Percentiles rank a stretch among this genome's conserved stretches.
These are phyloP conservation scores for Beta lomatogona DNA, from an alignment of 179 eudicot species.

Conservation along the genomic window DNA sequence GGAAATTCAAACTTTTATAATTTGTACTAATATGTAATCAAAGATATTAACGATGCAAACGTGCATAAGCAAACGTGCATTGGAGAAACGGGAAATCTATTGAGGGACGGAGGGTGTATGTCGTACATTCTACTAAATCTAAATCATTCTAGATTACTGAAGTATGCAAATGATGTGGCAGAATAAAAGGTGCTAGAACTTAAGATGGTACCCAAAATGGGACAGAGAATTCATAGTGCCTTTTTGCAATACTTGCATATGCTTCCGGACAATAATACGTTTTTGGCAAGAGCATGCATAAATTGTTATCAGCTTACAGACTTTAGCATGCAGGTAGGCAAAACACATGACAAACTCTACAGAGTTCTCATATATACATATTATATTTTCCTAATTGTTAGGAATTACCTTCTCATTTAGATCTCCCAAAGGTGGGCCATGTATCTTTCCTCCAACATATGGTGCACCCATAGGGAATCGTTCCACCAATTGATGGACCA, in stretches of 20 bases:
- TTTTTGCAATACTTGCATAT: neutral
- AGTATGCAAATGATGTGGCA: neutral
- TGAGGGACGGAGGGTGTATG: no score
- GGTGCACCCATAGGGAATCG: slow-evolving; percentile 99
- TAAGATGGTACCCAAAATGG: neutral
- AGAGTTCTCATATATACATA: neutral
- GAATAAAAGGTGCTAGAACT: neutral
- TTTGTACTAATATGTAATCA: no score
- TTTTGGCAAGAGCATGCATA: neutral
- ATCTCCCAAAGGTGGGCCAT: slow-evolving; percentile 96
- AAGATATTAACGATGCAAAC: no score
- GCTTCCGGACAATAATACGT: neutral
- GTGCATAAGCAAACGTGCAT: no score
- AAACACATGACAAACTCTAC: neutral
- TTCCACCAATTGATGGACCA: slow-evolving; percentile 96
- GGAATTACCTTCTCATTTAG: slow-evolving; percentile 80
- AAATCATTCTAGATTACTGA: neutral
- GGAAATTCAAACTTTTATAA: no score
- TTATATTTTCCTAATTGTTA: neutral
- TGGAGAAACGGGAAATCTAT: no score
- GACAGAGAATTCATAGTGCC: neutral
- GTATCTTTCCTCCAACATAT: slow-evolving; percentile 87
- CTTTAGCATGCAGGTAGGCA: neutral
- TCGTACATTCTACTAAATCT: neutral
- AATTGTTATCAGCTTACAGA: no score